These are phyloP conservation scores for Phanerodontia chrysosporium DNA, from an alignment of 768 basidiomycete species.

Conservation along the genomic window DNA sequence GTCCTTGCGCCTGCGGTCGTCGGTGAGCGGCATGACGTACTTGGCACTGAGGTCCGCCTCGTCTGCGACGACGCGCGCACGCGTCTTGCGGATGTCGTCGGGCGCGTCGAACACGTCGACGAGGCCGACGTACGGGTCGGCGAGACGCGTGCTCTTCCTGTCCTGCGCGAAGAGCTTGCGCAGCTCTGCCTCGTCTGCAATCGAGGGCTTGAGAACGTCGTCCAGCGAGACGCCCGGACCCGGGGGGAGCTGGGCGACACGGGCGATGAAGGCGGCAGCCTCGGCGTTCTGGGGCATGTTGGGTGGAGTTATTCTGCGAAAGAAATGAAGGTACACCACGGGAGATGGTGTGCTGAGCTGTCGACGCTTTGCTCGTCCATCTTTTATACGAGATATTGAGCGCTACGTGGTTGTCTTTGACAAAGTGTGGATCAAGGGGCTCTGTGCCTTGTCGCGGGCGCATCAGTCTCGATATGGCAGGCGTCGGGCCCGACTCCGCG, in stretches of 20 bases:
- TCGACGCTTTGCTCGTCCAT: neutral
- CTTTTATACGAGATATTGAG: neutral
- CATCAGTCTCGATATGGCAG: neutral
- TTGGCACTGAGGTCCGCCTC: constrained; percentile 42
- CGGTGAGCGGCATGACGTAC: constrained; percentile 51
- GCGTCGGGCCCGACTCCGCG: neutral
- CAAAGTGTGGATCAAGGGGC: neutral
- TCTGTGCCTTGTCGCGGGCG: neutral
- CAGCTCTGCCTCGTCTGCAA: constrained; percentile 53
- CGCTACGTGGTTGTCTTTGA: neutral
- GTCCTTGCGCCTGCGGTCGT: constrained; percentile 41
- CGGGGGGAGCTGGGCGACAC: constrained; percentile 20
- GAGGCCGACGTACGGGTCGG: constrained; percentile 52
- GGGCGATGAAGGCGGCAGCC: constrained; percentile 24
- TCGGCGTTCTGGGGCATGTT: constrained; percentile 27
- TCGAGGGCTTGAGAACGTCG: constrained; percentile 48
- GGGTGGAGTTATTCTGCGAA: neutral
- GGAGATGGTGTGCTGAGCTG: neutral
- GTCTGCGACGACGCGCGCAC: constrained; percentile 43
- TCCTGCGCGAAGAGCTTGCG: constrained; percentile 55
- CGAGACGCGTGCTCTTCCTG: constrained; percentile 38
- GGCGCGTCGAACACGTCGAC: constrained; percentile 56
- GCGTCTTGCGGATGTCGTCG: constrained; percentile 42
- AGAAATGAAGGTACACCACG: neutral
- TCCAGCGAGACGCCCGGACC: constrained; percentile 22